A percentile compares a stretch with the other conserved stretches of the same genome.
Evolutionary conservation across 1,139 yeast genomes (phyloP).

Genomic region (Nakaseomyces sp.): DNA sequence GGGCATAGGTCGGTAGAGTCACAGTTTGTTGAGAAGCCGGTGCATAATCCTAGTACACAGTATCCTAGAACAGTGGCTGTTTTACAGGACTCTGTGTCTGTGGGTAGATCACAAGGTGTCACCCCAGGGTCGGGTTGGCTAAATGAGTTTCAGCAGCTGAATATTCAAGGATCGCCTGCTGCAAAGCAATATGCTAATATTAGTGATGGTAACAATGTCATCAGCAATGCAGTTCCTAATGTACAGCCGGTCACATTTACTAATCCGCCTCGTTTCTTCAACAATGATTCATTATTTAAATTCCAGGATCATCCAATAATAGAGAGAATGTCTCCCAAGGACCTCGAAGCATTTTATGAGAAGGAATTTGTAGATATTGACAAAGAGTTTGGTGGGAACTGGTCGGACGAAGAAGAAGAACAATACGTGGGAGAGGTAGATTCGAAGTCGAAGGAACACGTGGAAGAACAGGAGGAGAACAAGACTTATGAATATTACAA

Average conservation of each 20-base stretch:
- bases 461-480: not conserved
- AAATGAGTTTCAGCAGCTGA: not conserved
- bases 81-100: not conserved
- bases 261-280: not conserved
- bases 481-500: constrained; percentile 1
- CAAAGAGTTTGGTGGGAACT: not conserved
- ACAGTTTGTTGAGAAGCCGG: not conserved
- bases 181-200: no score
- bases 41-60: not conserved
- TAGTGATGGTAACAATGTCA: no score
- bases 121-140: not conserved
- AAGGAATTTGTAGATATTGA: constrained; percentile 2
- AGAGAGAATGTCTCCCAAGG: not conserved
- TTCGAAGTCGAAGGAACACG: not conserved
- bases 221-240: no score
- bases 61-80: not conserved
- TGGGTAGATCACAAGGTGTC: not conserved
- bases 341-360: constrained; percentile 1
- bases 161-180: not conserved
- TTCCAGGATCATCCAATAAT: constrained; percentile 1
- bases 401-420: not conserved
- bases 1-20: not conserved
- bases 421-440: no score
- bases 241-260: no score
- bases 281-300: constrained; percentile 1